Evolutionary conservation across 345 rosid genomes (phyloP).

Genomic region (Aethionema arabicum): DNA sequence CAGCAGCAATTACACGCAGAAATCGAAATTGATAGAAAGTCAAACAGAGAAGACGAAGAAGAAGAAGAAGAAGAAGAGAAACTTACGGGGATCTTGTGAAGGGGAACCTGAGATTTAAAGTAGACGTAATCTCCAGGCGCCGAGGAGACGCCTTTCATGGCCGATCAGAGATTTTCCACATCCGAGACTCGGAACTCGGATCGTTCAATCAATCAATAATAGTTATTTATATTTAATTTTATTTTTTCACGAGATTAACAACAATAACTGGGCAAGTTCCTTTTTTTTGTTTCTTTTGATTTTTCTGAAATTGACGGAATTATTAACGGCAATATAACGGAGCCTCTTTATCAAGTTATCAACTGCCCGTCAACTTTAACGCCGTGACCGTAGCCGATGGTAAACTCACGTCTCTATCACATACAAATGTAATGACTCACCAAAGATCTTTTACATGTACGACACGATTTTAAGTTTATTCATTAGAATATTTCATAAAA

Average conservation of each 20-base stretch:
- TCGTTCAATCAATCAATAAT: too few species aligned
- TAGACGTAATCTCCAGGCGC: constrained; percentile 95
- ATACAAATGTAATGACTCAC: too few species aligned
- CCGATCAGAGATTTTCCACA: too few species aligned
- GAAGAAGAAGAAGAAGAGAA: constrained; percentile 25
- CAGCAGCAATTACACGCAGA: neutral
- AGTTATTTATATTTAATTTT: too few species aligned
- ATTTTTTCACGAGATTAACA: neutral
- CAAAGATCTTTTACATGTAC: constrained; percentile 7
- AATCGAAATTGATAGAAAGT: neutral
- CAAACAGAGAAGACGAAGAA: constrained; percentile 8
- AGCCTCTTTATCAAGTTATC: constrained; percentile 8
- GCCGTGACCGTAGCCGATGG: constrained; percentile 19
- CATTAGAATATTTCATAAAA: neutral
- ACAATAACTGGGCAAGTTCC: constrained; percentile 1
- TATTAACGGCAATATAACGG: constrained; percentile 49
- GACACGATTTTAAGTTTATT: neutral
- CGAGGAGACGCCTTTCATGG: too few species aligned
- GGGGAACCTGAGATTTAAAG: constrained; percentile 99
- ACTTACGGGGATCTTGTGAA: constrained; percentile 94
- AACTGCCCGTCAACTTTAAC: constrained; percentile 47
- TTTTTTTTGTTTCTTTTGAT: neutral
- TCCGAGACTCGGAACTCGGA: too few species aligned
- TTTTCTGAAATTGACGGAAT: constrained; percentile 16
- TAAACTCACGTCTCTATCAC: neutral